These are phyloP conservation scores for Zygotorulaspora sp. DNA, from an alignment of 805 yeast genomes.

Conservation along the genomic window DNA sequence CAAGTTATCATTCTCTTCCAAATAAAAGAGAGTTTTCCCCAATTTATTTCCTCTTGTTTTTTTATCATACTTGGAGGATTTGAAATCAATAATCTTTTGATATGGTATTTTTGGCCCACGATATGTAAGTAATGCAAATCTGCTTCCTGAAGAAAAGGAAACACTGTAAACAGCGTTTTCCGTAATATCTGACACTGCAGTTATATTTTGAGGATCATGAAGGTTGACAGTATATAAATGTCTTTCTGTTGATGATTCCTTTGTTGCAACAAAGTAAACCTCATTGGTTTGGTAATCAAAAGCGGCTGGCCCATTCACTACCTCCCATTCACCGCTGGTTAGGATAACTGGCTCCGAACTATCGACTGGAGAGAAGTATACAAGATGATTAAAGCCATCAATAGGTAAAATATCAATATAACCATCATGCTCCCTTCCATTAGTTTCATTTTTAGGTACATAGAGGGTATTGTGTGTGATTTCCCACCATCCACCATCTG, in stretches of 20 bases:
- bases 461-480: conserved; percentile 58
- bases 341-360: conserved; percentile 52
- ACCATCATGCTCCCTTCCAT: conserved; percentile 51
- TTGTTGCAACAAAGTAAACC: conserved; percentile 64
- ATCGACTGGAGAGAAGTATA: conserved; percentile 71
- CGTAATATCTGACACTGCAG: conserved; percentile 46
- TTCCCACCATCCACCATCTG: conserved; percentile 72
- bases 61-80: conserved; percentile 29
- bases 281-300: conserved; percentile 51
- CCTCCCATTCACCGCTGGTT: conserved; percentile 86
- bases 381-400: conserved; percentile 69
- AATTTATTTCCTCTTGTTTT: conserved; percentile 16
- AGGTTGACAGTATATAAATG: conserved; percentile 72
- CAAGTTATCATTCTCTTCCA: conserved; percentile 43
- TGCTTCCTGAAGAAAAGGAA: conserved; percentile 74
- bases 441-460: conserved; percentile 47
- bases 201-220: conserved; percentile 37
- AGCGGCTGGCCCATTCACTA: conserved; percentile 64
- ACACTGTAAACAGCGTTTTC: conserved; percentile 63
- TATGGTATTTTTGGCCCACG: conserved; percentile 76
- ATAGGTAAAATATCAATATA: conserved; percentile 75
- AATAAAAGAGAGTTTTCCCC: conserved; percentile 30
- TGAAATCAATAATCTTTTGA: conserved; percentile 64
- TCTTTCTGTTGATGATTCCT: conserved; percentile 74
- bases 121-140: conserved; percentile 66